Conservation (phyloP, 2,329 filamentous ascomycete genomes). For the Hortaea werneckii region DNA sequence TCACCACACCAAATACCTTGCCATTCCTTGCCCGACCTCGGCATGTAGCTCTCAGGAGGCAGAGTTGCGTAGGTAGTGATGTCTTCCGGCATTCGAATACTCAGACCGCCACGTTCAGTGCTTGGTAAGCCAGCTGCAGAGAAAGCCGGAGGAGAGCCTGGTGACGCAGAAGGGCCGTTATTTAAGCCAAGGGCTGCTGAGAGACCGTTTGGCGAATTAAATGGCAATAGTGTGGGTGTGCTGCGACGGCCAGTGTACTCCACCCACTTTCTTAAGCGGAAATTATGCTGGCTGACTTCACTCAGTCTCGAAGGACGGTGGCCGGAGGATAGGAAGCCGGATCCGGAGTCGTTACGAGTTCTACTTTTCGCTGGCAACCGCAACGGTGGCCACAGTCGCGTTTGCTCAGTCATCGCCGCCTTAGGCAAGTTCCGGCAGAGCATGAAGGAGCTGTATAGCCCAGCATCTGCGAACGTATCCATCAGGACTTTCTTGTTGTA, state of each 20-base stretch:
- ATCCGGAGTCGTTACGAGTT: constrained; percentile 41
- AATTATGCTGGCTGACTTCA: constrained; percentile 59
- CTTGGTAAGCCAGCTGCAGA: constrained; percentile 13
- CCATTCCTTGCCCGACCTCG: constrained; percentile 69
- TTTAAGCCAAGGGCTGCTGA: constrained; percentile 21
- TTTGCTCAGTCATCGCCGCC: constrained; percentile 28
- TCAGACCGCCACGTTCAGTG: constrained; percentile 29
- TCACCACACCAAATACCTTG: constrained; percentile 89
- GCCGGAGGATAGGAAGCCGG: constrained; percentile 33
- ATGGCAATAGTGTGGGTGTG: constrained; percentile 18
- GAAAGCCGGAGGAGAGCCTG: constrained; percentile 1
- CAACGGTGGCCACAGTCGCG: constrained; percentile 61
- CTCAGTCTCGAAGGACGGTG: constrained; percentile 42
- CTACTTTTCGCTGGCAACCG: constrained; percentile 55
- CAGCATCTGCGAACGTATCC: constrained; percentile 29
- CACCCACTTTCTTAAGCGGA: constrained; percentile 68
- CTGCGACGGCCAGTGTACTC: constrained; percentile 42
- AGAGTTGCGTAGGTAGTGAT: constrained; percentile 62
- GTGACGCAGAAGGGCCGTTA: constrained; percentile 5
- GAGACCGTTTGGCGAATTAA: constrained; percentile 14
- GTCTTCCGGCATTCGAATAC: constrained; percentile 40
- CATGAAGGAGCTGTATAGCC: constrained; percentile 57
- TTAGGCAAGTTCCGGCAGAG: constrained; percentile 47
- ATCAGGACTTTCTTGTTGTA: constrained; percentile 45
- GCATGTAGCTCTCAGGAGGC: constrained; percentile 64